phyloP scores from a whole-genome alignment of 208 protist species.

The Wallacemonas rigidus region DNA sequence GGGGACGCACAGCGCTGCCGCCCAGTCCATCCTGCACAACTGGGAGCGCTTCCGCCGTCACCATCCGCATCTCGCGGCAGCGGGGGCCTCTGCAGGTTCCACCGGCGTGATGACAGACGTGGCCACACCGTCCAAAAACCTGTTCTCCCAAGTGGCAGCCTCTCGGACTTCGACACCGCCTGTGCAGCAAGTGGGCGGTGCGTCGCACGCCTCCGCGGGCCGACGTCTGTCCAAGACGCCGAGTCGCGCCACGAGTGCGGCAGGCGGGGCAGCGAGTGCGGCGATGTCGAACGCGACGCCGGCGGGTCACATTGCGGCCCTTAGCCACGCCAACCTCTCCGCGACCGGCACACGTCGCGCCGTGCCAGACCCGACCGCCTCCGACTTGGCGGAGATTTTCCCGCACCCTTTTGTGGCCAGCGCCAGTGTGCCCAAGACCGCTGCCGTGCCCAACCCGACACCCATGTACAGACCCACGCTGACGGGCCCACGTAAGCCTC shows the following conservation, averaged over 20 bases:
- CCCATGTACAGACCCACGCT: slow-evolving; percentile 11
- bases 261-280: not conserved
- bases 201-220: not conserved
- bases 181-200: not conserved
- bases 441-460: not conserved
- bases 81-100: not conserved
- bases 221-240: not conserved
- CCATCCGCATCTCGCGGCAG: slow-evolving; percentile 2
- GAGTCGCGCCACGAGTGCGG: not conserved
- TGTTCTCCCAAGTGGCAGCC: not conserved
- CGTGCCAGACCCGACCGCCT: not conserved
- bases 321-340: slow-evolving; percentile 3
- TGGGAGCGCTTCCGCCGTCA: slow-evolving; percentile 63
- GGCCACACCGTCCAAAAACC: not conserved
- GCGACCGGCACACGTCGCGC: slow-evolving; percentile 2
- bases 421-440: slow-evolving; percentile 12
- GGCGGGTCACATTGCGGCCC: not conserved
- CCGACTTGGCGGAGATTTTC: slow-evolving; percentile 60
- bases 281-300: not conserved
- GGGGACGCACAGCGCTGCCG: slow-evolving; percentile 57
- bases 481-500: slow-evolving; percentile 5
- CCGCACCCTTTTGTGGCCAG: slow-evolving; percentile 71
- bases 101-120: not conserved
- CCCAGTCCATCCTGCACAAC: slow-evolving; percentile 67
- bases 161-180: slow-evolving; percentile 9